A percentile compares a stretch with the other conserved stretches of the same genome.
phyloP scores from a whole-genome alignment of 1,284 basidiomycete genomes.

The Ceratobasidium sp. region DNA sequence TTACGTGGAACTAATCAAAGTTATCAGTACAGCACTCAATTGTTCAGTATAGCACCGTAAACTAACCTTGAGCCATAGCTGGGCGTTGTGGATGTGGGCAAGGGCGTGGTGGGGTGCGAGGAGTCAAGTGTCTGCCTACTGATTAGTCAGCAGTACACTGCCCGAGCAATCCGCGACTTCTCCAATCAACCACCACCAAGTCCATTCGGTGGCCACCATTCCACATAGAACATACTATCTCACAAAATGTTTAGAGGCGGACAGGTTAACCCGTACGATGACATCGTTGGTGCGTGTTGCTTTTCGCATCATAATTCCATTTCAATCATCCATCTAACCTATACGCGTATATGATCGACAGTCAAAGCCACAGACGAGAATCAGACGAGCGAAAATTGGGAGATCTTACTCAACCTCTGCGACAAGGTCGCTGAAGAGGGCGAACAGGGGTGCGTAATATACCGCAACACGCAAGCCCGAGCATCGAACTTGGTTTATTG shows the following conservation, averaged over 20 bases:
- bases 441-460: conserved; percentile 73
- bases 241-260: conserved; percentile 74
- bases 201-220: conserved; percentile 18
- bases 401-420: conserved; percentile 92
- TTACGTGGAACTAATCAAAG: conserved; percentile 85
- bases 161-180: neutral
- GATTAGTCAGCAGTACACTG: conserved; percentile 37
- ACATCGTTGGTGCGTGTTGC: conserved; percentile 78
- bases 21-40: neutral
- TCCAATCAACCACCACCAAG: conserved; percentile 15
- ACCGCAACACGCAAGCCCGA: neutral
- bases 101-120: conserved; percentile 35
- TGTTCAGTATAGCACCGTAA: neutral
- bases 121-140: conserved; percentile 12
- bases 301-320: neutral
- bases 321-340: neutral
- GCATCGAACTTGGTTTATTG: conserved; percentile 40
- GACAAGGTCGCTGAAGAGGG: conserved; percentile 95
- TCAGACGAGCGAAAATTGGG: conserved; percentile 95
- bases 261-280: conserved; percentile 87
- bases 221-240: conserved; percentile 10
- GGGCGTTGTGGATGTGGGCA: conserved; percentile 49
- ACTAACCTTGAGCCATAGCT: conserved; percentile 72
- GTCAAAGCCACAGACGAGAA: conserved; percentile 96
- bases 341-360: conserved; percentile 56